Evolutionary conservation across 164 flowering plant genomes (phyloP).

Genomic region (Akebia trifoliata): DNA sequence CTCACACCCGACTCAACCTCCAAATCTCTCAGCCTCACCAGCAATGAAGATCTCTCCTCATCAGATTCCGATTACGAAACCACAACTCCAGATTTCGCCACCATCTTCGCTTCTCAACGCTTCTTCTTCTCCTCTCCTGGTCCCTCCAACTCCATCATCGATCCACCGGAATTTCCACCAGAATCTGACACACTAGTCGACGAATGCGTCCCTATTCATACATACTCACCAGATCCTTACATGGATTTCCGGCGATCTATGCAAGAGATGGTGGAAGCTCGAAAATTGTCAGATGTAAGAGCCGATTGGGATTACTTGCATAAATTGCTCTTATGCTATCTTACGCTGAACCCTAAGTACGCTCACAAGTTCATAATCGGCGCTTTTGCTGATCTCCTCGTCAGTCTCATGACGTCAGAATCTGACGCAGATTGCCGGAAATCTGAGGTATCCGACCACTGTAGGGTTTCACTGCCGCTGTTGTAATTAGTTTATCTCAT

Average conservation of each 20-base stretch:
- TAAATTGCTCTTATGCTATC: conserved; percentile 60
- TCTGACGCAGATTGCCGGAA: conserved; percentile 8
- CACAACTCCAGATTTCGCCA: conserved; percentile 45
- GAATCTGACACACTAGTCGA: conserved; percentile 9
- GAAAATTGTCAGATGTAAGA: conserved; percentile 22
- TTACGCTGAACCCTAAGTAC: conserved; percentile 47
- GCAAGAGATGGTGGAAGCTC: conserved; percentile 91
- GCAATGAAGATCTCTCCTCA: too few species aligned
- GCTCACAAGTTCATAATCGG: conserved; percentile 63
- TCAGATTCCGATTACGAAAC: conserved; percentile 14
- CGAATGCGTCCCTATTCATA: conserved; percentile 47
- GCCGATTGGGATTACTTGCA: conserved; percentile 54
- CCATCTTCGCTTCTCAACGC: conserved; percentile 61
- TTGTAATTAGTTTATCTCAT: too few species aligned
- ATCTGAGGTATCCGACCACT: conserved; percentile 6
- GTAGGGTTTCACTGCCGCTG: not conserved
- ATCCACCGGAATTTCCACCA: conserved; percentile 20
- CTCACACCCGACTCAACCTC: too few species aligned
- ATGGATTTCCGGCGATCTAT: conserved; percentile 77
- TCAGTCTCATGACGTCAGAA: conserved; percentile 21
- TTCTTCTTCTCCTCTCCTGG: conserved; percentile 91
- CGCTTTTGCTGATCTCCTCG: conserved; percentile 62
- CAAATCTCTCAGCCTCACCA: conserved; percentile 12
- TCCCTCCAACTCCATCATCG: conserved; percentile 62
- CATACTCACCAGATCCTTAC: conserved; percentile 52